Base-by-base conservation (phyloP, 805 yeast genomes). In the Wickerhamiella occidentalis region DNA sequence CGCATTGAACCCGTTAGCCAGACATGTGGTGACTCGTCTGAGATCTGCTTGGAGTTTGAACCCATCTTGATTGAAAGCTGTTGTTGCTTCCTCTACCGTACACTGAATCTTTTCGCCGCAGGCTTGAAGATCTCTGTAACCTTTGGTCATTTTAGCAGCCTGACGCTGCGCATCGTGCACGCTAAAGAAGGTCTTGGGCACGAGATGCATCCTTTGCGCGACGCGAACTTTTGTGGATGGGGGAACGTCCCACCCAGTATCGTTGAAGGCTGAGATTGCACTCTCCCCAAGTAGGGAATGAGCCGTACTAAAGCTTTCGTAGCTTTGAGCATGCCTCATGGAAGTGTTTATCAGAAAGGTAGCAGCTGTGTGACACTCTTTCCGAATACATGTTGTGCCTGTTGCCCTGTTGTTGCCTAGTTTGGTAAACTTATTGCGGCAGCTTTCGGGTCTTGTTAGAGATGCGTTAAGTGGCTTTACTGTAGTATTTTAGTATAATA, bases 141-240 rank as follows among this genome's bases (percentile, higher is more conserved):
- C 25, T 22, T 43, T 43, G 13, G 15, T 19, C 19, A 43, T 18
- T 12, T 19, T 22, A 17, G 18, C 12, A 38, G 15, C 18, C 21
- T 29, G 28, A 9, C 40, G 38, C 18, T 30, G 26, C 3, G 36
- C 29, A 13, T 43, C 46, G 18, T 30, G 35, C 12, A 22, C 17
- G 13, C 38, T 29, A 36, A 6, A 29, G 29, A 18, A 33, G 29
- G 46, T 29, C 21, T 43, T 43, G 23, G 35, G 38, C 4, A 30
- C 30, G 9, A 43, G 38, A 17, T 43, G 35, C 38, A 43, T 30
- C 28, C 30, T 43, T 17, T 43, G 46, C 29, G 46, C 46, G 15
- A 33, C 38, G 19, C 46, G 46, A 15, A 29, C 30, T 21, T 19
- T 29, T 13, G 25, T 15, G 13, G 46, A 43, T 13, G 46, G 46